These are phyloP conservation scores for Vararia minispora DNA, from an alignment of 768 basidiomycete genomes.

Conservation along the genomic window DNA sequence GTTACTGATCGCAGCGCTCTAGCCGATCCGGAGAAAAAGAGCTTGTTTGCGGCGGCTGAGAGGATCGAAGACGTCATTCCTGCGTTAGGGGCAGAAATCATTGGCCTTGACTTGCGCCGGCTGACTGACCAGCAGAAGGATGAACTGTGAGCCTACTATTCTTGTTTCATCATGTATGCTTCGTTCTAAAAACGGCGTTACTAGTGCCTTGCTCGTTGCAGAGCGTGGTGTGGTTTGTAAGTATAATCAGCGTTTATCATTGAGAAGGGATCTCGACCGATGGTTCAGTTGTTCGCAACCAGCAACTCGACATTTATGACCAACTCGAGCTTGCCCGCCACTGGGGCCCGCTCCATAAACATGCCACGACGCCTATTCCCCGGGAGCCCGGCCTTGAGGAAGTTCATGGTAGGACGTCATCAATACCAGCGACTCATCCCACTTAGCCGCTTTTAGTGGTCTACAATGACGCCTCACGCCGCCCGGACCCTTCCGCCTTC, in stretches of 20 bases:
- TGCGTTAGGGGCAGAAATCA: slow-evolving; percentile 64
- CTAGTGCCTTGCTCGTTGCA: slow-evolving; percentile 61
- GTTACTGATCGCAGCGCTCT: slow-evolving; percentile 57
- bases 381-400: slow-evolving; percentile 60
- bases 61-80: slow-evolving; percentile 63
- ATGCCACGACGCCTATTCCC: slow-evolving; percentile 73
- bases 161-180: neutral
- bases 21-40: slow-evolving; percentile 62
- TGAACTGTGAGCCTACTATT: slow-evolving; percentile 44
- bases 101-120: slow-evolving; percentile 63
- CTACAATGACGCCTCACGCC: slow-evolving; percentile 54
- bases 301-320: slow-evolving; percentile 55
- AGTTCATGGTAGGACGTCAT: slow-evolving; percentile 45
- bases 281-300: slow-evolving; percentile 68
- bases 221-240: slow-evolving; percentile 70
- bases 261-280: too few relatives aligned
- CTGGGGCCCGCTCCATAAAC: slow-evolving; percentile 70
- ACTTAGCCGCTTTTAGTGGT: slow-evolving; percentile 35
- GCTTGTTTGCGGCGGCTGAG: slow-evolving; percentile 48
- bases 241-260: too few relatives aligned
- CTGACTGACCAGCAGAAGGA: slow-evolving; percentile 62
- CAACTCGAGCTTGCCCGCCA: slow-evolving; percentile 65
- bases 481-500: slow-evolving; percentile 54
- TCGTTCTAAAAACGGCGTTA: neutral
- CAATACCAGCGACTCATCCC: neutral